Conservation (phyloP, 129 eudicot genomes). For the Ambrosia trifida region DNA sequence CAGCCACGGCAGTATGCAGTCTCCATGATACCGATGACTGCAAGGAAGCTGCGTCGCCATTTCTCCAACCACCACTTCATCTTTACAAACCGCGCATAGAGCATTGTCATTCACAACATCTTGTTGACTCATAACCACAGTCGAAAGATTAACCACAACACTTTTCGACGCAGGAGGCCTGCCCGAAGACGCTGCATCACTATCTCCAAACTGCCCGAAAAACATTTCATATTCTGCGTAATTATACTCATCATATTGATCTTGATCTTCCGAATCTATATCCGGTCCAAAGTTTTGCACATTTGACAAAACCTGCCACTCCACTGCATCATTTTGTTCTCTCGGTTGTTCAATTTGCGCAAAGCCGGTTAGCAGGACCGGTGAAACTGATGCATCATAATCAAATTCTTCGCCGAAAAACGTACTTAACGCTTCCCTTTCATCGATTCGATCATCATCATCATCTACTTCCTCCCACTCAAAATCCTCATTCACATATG, state of each 20-base stretch:
- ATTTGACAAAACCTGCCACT: conserved; percentile 59
- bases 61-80: conserved; percentile 57
- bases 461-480: conserved; percentile 73
- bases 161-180: conserved; percentile 68
- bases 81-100: conserved; percentile 75
- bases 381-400: conserved; percentile 44
- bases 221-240: conserved; percentile 51
- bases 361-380: conserved; percentile 8
- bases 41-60: conserved; percentile 60
- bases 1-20: conserved; percentile 73
- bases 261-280: conserved; percentile 37
- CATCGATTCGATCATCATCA: conserved; percentile 31
- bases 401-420: conserved; percentile 43
- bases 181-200: conserved; percentile 37
- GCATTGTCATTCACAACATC: conserved; percentile 42
- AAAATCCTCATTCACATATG: conserved; percentile 41
- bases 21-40: conserved; percentile 63
- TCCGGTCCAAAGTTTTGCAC: conserved; percentile 39
- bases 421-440: conserved; percentile 45
- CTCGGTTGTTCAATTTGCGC: background rate
- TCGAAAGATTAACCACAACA: conserved; percentile 42
- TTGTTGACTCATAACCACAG: conserved; percentile 38
- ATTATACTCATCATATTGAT: conserved; percentile 37
- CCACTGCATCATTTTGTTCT: conserved; percentile 26
- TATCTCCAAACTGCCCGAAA: conserved; percentile 62